A percentile compares a stretch with the other conserved stretches of the same genome.
Conservation (phyloP, 2,329 filamentous ascomycete species). For the Phyllosticta citrichinensis region DNA sequence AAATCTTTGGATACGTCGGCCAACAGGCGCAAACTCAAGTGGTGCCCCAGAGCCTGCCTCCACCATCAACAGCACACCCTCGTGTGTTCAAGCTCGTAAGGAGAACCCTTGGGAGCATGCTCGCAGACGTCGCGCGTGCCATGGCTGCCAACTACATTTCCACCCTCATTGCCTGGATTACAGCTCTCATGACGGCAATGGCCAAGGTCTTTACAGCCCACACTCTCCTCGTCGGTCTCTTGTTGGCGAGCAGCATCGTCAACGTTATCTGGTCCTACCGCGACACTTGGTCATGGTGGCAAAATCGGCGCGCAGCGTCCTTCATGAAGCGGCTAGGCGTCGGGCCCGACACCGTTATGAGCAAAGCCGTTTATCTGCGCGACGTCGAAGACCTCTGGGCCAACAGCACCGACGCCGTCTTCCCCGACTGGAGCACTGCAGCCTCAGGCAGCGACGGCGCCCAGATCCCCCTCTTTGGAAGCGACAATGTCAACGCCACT, state of each 20-base stretch:
- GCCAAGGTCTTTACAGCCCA: constrained; percentile 64
- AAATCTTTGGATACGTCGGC: constrained; percentile 69
- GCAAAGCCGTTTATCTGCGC: constrained; percentile 70
- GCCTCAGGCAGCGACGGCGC: background rate
- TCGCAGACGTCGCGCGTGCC: constrained; percentile 1
- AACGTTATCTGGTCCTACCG: constrained; percentile 70
- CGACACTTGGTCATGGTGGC: constrained; percentile 71
- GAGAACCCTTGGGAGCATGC: constrained; percentile 42
- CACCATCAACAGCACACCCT: background rate
- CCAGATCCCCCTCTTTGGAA: background rate
- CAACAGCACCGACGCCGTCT: constrained; percentile 19
- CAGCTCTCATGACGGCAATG: constrained; percentile 54
- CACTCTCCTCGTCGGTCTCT: constrained; percentile 58
- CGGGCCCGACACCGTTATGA: constrained; percentile 68
- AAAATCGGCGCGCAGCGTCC: constrained; percentile 64
- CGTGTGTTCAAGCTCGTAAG: constrained; percentile 36
- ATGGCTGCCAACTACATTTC: constrained; percentile 43
- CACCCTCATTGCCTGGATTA: constrained; percentile 66
- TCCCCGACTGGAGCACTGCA: constrained; percentile 1
- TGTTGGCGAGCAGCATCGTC: constrained; percentile 57
- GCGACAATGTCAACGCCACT: background rate
- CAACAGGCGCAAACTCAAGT: constrained; percentile 50
- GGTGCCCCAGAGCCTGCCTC: constrained; percentile 17
- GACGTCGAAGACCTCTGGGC: constrained; percentile 63
- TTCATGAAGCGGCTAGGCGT: constrained; percentile 81